Evolutionary conservation across 2,329 filamentous ascomycete genomes (phyloP), one percentile per base, ranked within the genome.

Genomic region (Fusarium sororula): DNA sequence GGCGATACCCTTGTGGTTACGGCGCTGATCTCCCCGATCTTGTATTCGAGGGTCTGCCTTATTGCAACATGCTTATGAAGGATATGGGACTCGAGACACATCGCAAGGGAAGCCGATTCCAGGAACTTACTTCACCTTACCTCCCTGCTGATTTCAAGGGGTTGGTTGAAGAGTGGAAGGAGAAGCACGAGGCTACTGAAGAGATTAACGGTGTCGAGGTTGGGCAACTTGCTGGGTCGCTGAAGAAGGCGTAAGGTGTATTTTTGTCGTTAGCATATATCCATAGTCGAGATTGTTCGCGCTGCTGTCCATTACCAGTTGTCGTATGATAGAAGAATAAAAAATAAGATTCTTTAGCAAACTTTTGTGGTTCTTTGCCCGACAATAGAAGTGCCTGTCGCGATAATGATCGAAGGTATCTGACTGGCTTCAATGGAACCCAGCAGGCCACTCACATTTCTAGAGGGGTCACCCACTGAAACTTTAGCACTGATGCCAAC

Each of bases 1-100:
- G 91, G 87, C 86, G 93, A n/a, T 92, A 92, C 72, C 90, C 91
- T 3, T 87, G 84, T 5, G 92, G 92, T 0, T 91, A 90, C 74
- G 92, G 92, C 1, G 85, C 83, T 24, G 86, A 85, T 77, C 84
- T 88, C 58, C 91, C 91, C 0, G 93, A 94, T 79, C 90, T 95
- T 72, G 91, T 93, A 17, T 95, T 95, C 76, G 93, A 96, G 90
- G 94, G 80, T 74, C 68, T 92, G 39, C 89, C 89, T 7, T 92
- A 91, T 77, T 70, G 77, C 12, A 78, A 82, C 26, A 70, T 91
- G 78, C 80, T 96, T 76, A 79, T 94, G 65, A 82, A 83, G 13
- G 93, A 96, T 80, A 77, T 95, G 54, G 91, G 90, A 0, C 80
- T 95, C 57, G 82, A 85, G 38, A 70, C 68, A 8, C 64, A 76